Base-by-base conservation (phyloP, 2,329 filamentous ascomycete genomes). In the Neopestalotiopsis rosae region DNA sequence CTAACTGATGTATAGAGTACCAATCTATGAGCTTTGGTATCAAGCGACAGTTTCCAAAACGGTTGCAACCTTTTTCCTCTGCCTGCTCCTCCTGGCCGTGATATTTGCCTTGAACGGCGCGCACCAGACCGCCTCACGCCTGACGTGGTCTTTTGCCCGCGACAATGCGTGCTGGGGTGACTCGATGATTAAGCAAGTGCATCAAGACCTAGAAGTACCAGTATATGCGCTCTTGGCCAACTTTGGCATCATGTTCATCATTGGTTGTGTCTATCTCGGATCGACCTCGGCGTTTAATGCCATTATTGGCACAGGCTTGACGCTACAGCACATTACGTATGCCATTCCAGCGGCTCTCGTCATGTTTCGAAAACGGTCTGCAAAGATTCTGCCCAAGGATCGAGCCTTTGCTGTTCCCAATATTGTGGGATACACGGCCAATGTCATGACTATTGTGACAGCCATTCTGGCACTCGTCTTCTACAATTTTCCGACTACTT, bases 171-270 rank as follows among this genome's bases (percentile, higher is more conserved):
- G 24, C 32, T 61, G 57, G 57, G 57, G 57, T 1, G 32, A 34
- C 57, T 13, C 6, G 13, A 5, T 30, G 28, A 7, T 61, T 2
- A 34, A 13, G 12, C 24, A 17, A 7, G 24, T 13, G 24, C 57
- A 61, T 4, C 24, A 5, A 17, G 32, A 30, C 57, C 57, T 61
- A 6, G 57, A 61, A 1, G 57, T 61, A 13, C 57, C 57, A 17
- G 57, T 61, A 3, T 61, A 34, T 14, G 32, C 57, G 1, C 57
- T 61, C 3, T 5, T 61, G 10, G 13, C 17, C 6, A 61, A 61
- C 57, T 61, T 61, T 61, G 57, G 28, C 57, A 30, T 61, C 57
- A 61, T 61, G 57, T 61, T 61, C 32, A 24, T 61, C 57, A 61
- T 61, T 24, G 57, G 57, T 20, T 61, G 57, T 9, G 32, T 61